Evolutionary conservation across 2,329 filamentous ascomycete genomes (phyloP), one percentile per base, ranked within the genome.

Genomic region (Dactylonectria macrodidyma): DNA sequence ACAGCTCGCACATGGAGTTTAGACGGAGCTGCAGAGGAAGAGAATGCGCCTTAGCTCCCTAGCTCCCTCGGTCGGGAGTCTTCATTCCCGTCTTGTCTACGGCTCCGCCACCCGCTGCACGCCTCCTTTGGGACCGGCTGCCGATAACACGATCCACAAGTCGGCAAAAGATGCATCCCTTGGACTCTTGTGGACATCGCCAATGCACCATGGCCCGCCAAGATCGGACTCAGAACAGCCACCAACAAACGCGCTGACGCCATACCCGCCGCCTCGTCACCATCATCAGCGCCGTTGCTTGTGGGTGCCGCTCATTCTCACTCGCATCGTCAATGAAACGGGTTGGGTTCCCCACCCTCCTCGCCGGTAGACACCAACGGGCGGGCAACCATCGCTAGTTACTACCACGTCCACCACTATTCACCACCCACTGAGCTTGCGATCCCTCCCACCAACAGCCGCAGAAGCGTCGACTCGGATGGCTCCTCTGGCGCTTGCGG

Each of bases 231-330:
- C 62, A 51, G 55, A 65, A 50, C 66, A 74, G 68, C 70, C 67
- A 75, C 72, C 68, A 68, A 71, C 67, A 73, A 67, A 69, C 74
- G 74, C 74, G 67, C 73, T 76, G 68, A 76, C 74, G 74, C 74
- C 74, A 60, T 76, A 74, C 68, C 73, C 73, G 68, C 68, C 51
- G 62, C 44, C 33, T 41, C 38, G 14, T 65, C 30, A 22, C 48
- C 26, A 36, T 50, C 47, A 54, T 48, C 26, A 30, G 26, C 41
- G 47, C 48, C 41, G 22, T 11, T 14, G 10, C 9, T 38, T 14
- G 36, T 38, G 9, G 36, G 36, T 9, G 36, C 11, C 5, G 61
- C 46, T 30, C 26, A 30, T 30, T 46, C 56, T 24, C 19, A 24
- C 46, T 24, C 34, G 51, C 41, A 58, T 38, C 50, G 41, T 57